Base-by-base conservation (phyloP, 1,284 basidiomycete species). In the Filobasidium uniguttulatum region DNA sequence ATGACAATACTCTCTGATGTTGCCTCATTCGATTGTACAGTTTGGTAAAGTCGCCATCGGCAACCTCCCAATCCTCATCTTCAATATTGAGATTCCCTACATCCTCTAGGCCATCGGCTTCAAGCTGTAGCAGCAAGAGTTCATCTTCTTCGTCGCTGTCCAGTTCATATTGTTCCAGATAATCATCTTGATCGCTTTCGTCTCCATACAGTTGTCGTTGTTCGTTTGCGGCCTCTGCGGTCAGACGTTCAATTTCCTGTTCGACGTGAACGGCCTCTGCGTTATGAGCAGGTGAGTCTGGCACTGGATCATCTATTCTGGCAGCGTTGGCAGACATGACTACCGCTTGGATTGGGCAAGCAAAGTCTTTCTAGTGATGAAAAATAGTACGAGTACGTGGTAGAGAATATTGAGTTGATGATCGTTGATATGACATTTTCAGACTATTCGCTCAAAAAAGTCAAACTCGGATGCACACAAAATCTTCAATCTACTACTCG, bases 21-120 rank as follows among this genome's bases (percentile, higher is more conserved):
- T 93, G 89, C 47, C 82, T 74, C 30, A 93, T 74, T 30, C 90
- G 82, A 68, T 94, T 96, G 71, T 86, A 96, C 62, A 93, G 87
- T 68, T 96, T 96, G 28, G 90, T 94, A 59, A 96, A 91, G 71
- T 96, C 90, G 59, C 73, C 70, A 57, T 75, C 71, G 2, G 85
- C 80, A 31, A 85, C 76, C 62, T 89, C 88, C 87, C 87, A 90
- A 64, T 91, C 87, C 64, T 91, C 88, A 63, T 90, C 85, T 56
- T 90, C 84, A 17, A 81, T 78, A 35, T 73, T 71, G 55, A 71
- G 72, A 17, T 71, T 72, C 30, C 68, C 62, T 17, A 63, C 59
- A 17, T 71, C 72, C 30, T 68, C 62, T 17, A 63, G 59, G 3
- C 25, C 40, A 10, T 28, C 8, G 15, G 26, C 40, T 23, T 12